Conservation (phyloP, 1,139 yeast genomes). For the Kazachstania sp. region DNA sequence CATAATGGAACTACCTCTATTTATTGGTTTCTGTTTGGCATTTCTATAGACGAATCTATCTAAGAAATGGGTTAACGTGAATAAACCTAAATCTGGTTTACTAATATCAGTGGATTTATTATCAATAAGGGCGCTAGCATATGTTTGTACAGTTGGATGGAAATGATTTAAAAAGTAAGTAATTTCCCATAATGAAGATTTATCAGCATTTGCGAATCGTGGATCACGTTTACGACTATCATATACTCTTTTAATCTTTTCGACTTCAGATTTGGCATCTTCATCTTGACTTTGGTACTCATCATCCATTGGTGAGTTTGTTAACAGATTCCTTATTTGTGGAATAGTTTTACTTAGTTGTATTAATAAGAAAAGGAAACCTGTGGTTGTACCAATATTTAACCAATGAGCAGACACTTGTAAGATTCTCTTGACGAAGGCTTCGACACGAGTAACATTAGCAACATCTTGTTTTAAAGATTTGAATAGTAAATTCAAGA, state of each 20-base stretch:
- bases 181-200: conserved; percentile 81
- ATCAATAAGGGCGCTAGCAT: conserved; percentile 59
- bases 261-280: conserved; percentile 18
- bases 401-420: conserved; percentile 84
- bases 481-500: conserved; percentile 75
- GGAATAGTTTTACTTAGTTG: conserved; percentile 54
- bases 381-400: conserved; percentile 83
- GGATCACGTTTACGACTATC: conserved; percentile 93
- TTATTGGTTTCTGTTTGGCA: conserved; percentile 64
- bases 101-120: conserved; percentile 35
- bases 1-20: conserved; percentile 89
- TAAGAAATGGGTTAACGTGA: conserved; percentile 80
- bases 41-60: conserved; percentile 93
- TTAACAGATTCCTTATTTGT: conserved; percentile 41
- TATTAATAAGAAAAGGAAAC: conserved; percentile 69
- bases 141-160: conserved; percentile 85
- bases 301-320: conserved; percentile 36
- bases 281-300: conserved; percentile 31
- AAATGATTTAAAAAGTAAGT: conserved; percentile 65
- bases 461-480: conserved; percentile 63
- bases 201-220: conserved; percentile 69
- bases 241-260: conserved; percentile 36
- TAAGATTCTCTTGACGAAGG: conserved; percentile 83
- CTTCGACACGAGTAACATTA: conserved; percentile 60
- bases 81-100: conserved; percentile 85